phyloP scores from a whole-genome alignment of 306 rosid genomes.

The Trichosanthes cucumerina region DNA sequence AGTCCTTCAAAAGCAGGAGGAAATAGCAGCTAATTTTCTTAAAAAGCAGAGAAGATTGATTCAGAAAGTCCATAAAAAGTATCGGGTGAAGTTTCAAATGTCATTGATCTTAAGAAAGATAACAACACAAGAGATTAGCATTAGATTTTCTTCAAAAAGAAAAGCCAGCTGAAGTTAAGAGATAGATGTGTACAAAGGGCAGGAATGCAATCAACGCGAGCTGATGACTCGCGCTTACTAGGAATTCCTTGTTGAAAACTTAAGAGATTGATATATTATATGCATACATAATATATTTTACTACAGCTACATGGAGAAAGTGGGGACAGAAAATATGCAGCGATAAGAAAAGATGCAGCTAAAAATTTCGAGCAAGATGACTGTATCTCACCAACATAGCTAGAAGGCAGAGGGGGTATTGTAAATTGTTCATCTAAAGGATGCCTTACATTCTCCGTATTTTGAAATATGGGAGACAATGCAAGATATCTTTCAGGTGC shows the following conservation, averaged over 20 bases:
- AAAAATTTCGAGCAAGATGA: neutral
- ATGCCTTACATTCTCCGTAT: neutral
- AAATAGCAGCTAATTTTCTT: neutral
- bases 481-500: neutral
- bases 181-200: too few species aligned
- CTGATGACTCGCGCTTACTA: too few species aligned
- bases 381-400: neutral
- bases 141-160: neutral
- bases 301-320: too few species aligned
- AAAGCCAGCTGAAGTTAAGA: neutral
- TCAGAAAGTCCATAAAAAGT: neutral
- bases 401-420: neutral
- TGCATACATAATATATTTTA: too few species aligned
- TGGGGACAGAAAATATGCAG: too few species aligned
- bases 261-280: too few species aligned
- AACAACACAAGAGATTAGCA: neutral
- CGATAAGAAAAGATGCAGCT: neutral
- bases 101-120: neutral
- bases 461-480: neutral
- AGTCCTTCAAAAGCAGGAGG: neutral
- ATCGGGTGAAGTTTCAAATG: neutral
- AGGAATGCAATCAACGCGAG: too few species aligned
- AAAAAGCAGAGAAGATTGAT: neutral
- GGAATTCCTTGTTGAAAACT: too few species aligned
- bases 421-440: neutral